phyloP scores from a whole-genome alignment of 2,329 filamentous ascomycete species.

The Trichoderma aggressivum region DNA sequence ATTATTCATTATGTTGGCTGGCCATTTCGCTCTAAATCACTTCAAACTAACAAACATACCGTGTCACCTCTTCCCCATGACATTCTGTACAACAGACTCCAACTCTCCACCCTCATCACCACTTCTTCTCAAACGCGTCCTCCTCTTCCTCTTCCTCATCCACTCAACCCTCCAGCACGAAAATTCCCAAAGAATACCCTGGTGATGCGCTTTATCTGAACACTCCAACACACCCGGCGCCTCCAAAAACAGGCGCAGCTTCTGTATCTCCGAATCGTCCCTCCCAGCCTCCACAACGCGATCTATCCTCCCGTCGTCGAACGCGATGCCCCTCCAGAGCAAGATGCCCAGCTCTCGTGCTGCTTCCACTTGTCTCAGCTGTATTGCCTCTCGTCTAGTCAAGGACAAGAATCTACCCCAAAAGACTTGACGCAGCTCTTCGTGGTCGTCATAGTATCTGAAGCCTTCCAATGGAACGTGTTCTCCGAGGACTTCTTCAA shows the following conservation, averaged over 20 bases:
- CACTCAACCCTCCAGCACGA: background rate
- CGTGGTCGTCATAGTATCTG: conserved; percentile 44
- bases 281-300: conserved; percentile 51
- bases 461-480: conserved; percentile 35
- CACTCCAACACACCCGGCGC: background rate
- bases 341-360: conserved; percentile 51
- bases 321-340: conserved; percentile 62
- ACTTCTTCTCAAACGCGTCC: background rate
- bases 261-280: conserved; percentile 52
- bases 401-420: conserved; percentile 42
- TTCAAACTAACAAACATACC: background rate
- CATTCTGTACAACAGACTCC: background rate
- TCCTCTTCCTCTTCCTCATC: background rate
- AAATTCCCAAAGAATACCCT: background rate
- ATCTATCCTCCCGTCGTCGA: conserved; percentile 57
- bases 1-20: background rate
- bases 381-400: background rate
- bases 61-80: background rate
- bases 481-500: conserved; percentile 57
- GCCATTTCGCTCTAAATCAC: background rate
- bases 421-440: conserved; percentile 44
- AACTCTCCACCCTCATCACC: background rate
- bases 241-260: conserved; percentile 38
- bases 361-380: conserved; percentile 21
- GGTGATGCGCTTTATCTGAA: background rate